Evolutionary conservation across 192 early-diverging fungal species (phyloP), one percentile per base, ranked within the genome.

Genomic region (Globomyces pollinis-pini): DNA sequence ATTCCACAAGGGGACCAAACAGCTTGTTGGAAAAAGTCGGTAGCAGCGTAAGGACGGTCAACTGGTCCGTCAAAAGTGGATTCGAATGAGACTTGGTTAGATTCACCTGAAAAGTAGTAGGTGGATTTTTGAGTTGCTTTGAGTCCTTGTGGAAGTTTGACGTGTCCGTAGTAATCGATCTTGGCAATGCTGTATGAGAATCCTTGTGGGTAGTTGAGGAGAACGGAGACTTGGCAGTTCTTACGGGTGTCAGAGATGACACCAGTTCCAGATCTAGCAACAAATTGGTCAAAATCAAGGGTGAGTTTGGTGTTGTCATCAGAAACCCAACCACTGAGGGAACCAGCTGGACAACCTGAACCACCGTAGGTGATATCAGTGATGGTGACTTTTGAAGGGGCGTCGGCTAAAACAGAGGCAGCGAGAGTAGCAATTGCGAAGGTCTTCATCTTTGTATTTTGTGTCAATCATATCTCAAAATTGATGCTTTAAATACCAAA

Each of bases 281-380:
- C 49, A 34, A 62, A 70, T 6, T 60, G 26, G 34, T 63, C 60
- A 33, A 70, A 70, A 15, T 55, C n/a, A 38, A 70, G 20, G 15
- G 61, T 50, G 47, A 70, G 62, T 38, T 64, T 30, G 12, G 26
- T 20, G n/a, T 41, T 33, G 51, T 70, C 68, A 34, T 50, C 50
- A 44, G 52, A 24, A 32, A 70, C 24, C 2, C 9, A 55, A 11
- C 29, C 34, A 1, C 18, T 23, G 18, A 28, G 6, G 3, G 8
- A 13, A 13, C 53, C 53, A 13, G 6, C 0, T 13, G 53, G 53
- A 16, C 53, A 55, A 8, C 53, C 53, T 16, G 53, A 36, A 6
- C 53, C 53, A 34, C 53, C 53, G 4, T 55, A 55, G 8, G 29
- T 5, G 53, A 55, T 35, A 12, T 41, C 23, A 18, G 29, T 55